Conservation (phyloP, 192 early-diverging fungal genomes). For the Backusella mclennaniae region DNA sequence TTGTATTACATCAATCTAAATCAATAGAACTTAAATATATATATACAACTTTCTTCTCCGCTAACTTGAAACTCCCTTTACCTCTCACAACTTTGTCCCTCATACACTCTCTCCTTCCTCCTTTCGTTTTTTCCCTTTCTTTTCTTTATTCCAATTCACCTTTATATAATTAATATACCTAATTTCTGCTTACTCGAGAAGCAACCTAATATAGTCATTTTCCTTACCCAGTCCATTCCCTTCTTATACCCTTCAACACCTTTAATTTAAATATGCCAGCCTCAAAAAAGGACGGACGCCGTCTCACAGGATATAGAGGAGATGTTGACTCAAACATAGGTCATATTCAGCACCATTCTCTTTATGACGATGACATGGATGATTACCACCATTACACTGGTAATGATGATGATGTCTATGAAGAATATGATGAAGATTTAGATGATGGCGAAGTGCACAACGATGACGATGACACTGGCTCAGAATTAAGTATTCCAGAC, state of each 20-base stretch:
- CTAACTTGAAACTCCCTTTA: conserved; percentile 1
- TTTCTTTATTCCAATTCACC: not conserved
- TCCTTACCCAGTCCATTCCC: conserved; percentile 7
- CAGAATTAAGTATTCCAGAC: conserved; percentile 48
- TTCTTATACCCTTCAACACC: not conserved
- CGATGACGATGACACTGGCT: conserved; percentile 40
- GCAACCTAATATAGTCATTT: conserved; percentile 3
- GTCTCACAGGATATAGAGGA: conserved; percentile 25
- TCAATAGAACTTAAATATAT: conserved; percentile 9
- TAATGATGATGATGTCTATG: conserved; percentile 37
- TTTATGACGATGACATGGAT: conserved; percentile 27
- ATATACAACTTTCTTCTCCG: conserved; percentile 1
- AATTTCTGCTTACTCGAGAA: not conserved
- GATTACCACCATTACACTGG: conserved; percentile 29
- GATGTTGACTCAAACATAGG: not conserved
- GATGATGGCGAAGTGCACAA: conserved; percentile 32
- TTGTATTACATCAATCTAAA: conserved; percentile 2
- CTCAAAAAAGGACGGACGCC: conserved; percentile 10
- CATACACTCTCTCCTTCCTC: not conserved
- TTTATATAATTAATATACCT: conserved; percentile 2
- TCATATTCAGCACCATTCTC: conserved; percentile 5
- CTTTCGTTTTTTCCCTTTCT: not conserved
- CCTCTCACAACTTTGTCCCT: not conserved
- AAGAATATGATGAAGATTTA: conserved; percentile 35
- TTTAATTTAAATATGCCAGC: conserved; percentile 3